phyloP scores from a whole-genome alignment of 2,329 filamentous ascomycete genomes.

The Pseudocercospora macadamiae region DNA sequence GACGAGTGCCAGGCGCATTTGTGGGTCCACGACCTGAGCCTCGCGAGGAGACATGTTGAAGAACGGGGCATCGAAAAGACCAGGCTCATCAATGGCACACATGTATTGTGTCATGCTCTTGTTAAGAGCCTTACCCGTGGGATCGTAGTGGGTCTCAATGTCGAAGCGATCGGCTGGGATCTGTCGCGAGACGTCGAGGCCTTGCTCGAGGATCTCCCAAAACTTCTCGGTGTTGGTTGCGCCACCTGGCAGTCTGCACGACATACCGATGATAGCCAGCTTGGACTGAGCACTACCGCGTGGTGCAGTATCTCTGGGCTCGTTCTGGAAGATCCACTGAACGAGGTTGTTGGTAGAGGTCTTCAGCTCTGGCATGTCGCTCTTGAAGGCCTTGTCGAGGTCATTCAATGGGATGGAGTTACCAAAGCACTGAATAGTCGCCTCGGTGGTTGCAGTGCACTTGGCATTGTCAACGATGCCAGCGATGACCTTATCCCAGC shows the following conservation, averaged over 20 bases:
- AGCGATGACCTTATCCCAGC: conserved; percentile 33
- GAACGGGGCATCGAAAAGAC: conserved; percentile 44
- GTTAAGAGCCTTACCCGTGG: conserved; percentile 20
- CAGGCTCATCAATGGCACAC: conserved; percentile 44
- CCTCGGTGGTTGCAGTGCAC: not conserved
- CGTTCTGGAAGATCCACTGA: conserved; percentile 10
- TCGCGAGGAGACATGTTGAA: conserved; percentile 45
- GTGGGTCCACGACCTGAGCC: conserved; percentile 19
- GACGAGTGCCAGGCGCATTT: conserved; percentile 18
- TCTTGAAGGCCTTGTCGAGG: conserved; percentile 21
- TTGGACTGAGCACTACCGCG: not conserved
- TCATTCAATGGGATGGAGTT: conserved; percentile 31
- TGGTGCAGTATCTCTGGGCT: not conserved
- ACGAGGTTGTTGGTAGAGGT: conserved; percentile 8
- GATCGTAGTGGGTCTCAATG: conserved; percentile 20
- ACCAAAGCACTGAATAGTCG: conserved; percentile 25
- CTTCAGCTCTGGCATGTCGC: conserved; percentile 9
- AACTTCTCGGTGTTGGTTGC: conserved; percentile 17
- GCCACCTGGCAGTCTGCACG: conserved; percentile 13
- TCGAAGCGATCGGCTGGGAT: conserved; percentile 23
- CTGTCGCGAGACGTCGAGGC: conserved; percentile 13
- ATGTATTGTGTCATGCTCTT: conserved; percentile 38
- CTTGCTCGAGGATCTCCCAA: conserved; percentile 21
- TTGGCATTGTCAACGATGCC: conserved; percentile 25
- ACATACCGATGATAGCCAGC: conserved; percentile 14